Conservation (phyloP, 1,284 basidiomycete species). For the Pascua guehoae region DNA sequence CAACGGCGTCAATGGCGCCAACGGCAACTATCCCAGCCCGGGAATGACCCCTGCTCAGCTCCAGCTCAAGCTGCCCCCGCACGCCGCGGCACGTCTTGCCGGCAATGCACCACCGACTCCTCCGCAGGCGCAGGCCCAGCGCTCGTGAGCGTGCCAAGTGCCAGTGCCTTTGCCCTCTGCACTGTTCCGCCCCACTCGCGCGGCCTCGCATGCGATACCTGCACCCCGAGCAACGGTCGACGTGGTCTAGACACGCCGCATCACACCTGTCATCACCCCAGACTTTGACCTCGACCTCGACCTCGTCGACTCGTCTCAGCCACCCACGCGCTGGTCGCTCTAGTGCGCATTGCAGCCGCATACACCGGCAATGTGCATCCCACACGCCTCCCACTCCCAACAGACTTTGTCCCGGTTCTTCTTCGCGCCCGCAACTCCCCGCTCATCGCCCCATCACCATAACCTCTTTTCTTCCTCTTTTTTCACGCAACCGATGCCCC, state of each 20-base stretch:
- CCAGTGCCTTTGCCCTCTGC: neutral
- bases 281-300: neutral
- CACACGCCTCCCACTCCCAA: too few species aligned
- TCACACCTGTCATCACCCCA: neutral
- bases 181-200: neutral
- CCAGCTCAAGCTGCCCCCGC: slow-evolving; percentile 42
- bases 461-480: too few species aligned
- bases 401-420: too few species aligned
- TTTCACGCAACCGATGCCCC: too few species aligned
- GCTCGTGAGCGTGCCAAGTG: slow-evolving; percentile 10
- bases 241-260: neutral
- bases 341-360: too few species aligned
- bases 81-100: slow-evolving; percentile 39
- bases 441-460: too few species aligned
- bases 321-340: too few species aligned
- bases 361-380: too few species aligned
- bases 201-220: too few species aligned
- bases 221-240: too few species aligned
- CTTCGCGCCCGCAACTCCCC: too few species aligned
- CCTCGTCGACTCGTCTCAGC: too few species aligned
- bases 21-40: slow-evolving; percentile 10
- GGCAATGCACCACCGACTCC: slow-evolving; percentile 15
- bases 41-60: slow-evolving; percentile 25
- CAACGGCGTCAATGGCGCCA: neutral
- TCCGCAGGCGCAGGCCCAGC: slow-evolving; percentile 21